phyloP scores from a whole-genome alignment of 1,284 basidiomycete species.

The Ustilago cynodontis region DNA sequence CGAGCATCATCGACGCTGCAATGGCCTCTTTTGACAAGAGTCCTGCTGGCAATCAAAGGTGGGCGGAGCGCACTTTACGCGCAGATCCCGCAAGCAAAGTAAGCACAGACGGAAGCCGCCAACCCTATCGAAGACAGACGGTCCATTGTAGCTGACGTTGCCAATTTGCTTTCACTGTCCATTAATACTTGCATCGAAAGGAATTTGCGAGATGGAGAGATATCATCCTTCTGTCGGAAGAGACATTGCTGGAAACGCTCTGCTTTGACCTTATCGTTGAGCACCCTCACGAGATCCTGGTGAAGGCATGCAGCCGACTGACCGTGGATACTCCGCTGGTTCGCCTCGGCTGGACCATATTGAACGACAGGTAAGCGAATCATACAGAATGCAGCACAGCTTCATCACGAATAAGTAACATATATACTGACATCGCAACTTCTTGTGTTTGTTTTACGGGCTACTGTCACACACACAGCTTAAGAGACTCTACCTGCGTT shows the following conservation, averaged over 20 bases:
- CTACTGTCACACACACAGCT: conserved; percentile 14
- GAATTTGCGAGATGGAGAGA: conserved; percentile 75
- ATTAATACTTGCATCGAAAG: conserved; percentile 11
- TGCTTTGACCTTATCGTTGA: conserved; percentile 91
- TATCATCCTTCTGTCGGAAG: conserved; percentile 82
- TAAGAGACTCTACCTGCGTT: conserved; percentile 58
- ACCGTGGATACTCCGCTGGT: conserved; percentile 48
- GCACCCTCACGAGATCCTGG: conserved; percentile 76
- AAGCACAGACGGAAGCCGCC: not conserved
- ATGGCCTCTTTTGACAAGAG: conserved; percentile 77
- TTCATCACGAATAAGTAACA: not conserved
- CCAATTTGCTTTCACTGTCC: not conserved
- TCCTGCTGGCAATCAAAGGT: conserved; percentile 69
- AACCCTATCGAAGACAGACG: not conserved
- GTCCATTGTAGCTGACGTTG: not conserved
- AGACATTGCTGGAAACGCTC: conserved; percentile 84
- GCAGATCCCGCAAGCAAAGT: conserved; percentile 48
- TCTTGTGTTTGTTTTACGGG: not conserved
- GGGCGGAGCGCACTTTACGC: conserved; percentile 56
- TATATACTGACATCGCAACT: not conserved
- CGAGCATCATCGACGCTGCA: conserved; percentile 82
- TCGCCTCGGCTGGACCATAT: conserved; percentile 57
- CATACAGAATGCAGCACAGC: not conserved
- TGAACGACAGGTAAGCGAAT: conserved; percentile 54
- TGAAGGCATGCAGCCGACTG: conserved; percentile 57